phyloP scores from a whole-genome alignment of 345 rosid species.

The Passiflora organensis region DNA sequence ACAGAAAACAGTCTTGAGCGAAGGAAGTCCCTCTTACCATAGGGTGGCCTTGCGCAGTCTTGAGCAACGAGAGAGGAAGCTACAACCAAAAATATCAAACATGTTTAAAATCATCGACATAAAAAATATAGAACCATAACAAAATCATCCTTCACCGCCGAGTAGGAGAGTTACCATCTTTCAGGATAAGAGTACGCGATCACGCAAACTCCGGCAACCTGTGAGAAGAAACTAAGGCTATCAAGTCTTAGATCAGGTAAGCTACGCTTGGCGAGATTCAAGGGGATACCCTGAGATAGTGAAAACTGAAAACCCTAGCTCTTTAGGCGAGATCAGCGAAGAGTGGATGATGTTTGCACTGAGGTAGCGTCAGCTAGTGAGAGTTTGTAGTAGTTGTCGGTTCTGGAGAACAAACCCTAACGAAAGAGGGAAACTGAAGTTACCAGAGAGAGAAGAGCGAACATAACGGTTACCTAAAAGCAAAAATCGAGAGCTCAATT shows the following conservation, averaged over 20 bases:
- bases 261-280: too few species aligned
- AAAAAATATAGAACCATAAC: too few species aligned
- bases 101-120: neutral
- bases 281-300: too few species aligned
- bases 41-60: conserved; percentile 85
- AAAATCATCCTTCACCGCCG: neutral
- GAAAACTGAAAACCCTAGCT: neutral
- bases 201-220: conserved; percentile 1
- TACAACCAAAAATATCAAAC: conserved; percentile 7
- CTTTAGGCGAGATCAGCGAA: neutral
- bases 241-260: neutral
- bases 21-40: conserved; percentile 37
- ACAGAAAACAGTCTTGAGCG: neutral
- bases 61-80: conserved; percentile 78
- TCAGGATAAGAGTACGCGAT: conserved; percentile 2
- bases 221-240: neutral
- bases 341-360: too few species aligned
- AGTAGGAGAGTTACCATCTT: conserved; percentile 8
- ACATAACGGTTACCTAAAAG: too few species aligned
- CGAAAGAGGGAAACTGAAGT: too few species aligned
- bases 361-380: too few species aligned
- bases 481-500: too few species aligned
- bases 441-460: too few species aligned
- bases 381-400: too few species aligned
- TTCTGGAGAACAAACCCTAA: too few species aligned